These are phyloP conservation scores for Heterobasidion parviporum DNA, from an alignment of 1,284 basidiomycete genomes.

Conservation along the genomic window DNA sequence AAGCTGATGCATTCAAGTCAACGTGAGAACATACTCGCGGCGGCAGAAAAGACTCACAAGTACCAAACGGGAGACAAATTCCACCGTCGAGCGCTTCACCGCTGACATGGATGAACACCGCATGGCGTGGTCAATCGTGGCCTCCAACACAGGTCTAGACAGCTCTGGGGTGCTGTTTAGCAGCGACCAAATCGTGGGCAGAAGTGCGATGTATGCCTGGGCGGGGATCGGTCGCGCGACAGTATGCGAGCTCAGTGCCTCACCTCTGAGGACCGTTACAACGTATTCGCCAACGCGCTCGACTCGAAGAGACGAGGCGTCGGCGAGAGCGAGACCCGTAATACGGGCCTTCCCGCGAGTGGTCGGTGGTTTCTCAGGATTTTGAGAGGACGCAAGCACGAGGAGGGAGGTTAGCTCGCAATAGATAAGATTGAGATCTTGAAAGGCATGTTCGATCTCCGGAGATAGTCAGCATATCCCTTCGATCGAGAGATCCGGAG, in stretches of 20 bases:
- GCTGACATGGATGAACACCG: slow-evolving; percentile 47
- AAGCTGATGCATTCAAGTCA: slow-evolving; percentile 34
- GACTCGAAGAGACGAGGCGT: slow-evolving; percentile 26
- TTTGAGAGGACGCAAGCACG: slow-evolving; percentile 31
- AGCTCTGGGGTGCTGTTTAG: slow-evolving; percentile 37
- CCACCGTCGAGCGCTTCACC: slow-evolving; percentile 56
- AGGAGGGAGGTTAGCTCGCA: slow-evolving; percentile 69
- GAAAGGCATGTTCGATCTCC: slow-evolving; percentile 53
- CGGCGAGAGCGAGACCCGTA: neutral
- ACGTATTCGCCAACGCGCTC: slow-evolving; percentile 65
- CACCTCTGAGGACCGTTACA: slow-evolving; percentile 51
- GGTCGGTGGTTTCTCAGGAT: slow-evolving; percentile 3
- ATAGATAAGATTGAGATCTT: slow-evolving; percentile 67
- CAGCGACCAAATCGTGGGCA: slow-evolving; percentile 83
- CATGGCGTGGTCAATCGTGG: slow-evolving; percentile 51
- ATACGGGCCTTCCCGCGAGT: slow-evolving; percentile 3
- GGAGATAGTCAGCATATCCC: slow-evolving; percentile 6
- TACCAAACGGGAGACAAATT: slow-evolving; percentile 63
- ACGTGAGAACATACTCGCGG: slow-evolving; percentile 1
- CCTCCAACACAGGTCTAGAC: slow-evolving; percentile 35
- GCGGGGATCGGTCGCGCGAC: slow-evolving; percentile 42
- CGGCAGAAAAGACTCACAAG: slow-evolving; percentile 39
- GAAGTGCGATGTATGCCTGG: slow-evolving; percentile 58
- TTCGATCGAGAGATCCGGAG: neutral
- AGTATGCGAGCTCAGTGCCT: slow-evolving; percentile 33